Conservation (phyloP, 1,284 basidiomycete genomes). For the Coniferiporia sulphurascens region DNA sequence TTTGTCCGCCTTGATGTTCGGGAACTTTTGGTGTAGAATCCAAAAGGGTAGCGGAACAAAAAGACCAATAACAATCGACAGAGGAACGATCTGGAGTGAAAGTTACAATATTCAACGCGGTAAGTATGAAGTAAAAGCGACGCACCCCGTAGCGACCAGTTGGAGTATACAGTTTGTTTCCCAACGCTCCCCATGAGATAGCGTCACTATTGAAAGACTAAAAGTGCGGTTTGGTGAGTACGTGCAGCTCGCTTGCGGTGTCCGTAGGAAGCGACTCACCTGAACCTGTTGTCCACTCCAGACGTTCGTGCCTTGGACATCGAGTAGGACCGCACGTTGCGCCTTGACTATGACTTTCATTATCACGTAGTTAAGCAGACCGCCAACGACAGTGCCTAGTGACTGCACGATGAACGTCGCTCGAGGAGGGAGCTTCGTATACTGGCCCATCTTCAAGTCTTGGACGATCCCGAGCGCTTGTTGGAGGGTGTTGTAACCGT, state of each 20-base stretch:
- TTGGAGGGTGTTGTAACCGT: slow-evolving; percentile 18
- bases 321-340: slow-evolving; percentile 33
- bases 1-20: slow-evolving; percentile 31
- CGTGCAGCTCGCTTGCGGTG: not conserved
- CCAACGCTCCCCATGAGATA: slow-evolving; percentile 45
- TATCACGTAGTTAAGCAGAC: slow-evolving; percentile 26
- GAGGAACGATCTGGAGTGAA: slow-evolving; percentile 28
- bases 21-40: slow-evolving; percentile 34
- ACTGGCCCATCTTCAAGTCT: slow-evolving; percentile 47
- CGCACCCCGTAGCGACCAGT: slow-evolving; percentile 30
- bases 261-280: not conserved
- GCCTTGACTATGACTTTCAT: slow-evolving; percentile 24
- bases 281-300: slow-evolving; percentile 34
- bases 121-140: slow-evolving; percentile 16
- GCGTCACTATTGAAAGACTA: slow-evolving; percentile 36
- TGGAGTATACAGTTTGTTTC: slow-evolving; percentile 36
- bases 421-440: slow-evolving; percentile 47
- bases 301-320: slow-evolving; percentile 38
- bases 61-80: slow-evolving; percentile 35
- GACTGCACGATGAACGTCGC: slow-evolving; percentile 40
- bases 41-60: slow-evolving; percentile 36
- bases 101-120: not conserved
- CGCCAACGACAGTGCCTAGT: slow-evolving; percentile 33
- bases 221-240: slow-evolving; percentile 19
- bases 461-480: slow-evolving; percentile 29